Conservation (phyloP, 192 early-diverging fungal species). For the Coemansia biformis region DNA sequence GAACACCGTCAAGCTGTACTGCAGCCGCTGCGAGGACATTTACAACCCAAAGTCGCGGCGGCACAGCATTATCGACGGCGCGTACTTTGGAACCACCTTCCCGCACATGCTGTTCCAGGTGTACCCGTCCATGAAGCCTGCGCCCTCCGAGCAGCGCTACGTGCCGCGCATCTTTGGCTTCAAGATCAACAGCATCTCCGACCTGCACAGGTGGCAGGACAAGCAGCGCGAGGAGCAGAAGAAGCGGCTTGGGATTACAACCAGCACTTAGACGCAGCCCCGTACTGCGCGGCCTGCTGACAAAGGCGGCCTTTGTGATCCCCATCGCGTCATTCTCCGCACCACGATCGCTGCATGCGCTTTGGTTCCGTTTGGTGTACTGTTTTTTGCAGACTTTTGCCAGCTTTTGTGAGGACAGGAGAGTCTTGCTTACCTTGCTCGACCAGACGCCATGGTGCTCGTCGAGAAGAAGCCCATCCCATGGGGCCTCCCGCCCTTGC, state of each 20-base stretch:
- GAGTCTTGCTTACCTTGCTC: conserved; percentile 1
- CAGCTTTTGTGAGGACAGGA: no score
- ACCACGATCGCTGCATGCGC: no score
- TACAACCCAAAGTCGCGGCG: conserved; percentile 87
- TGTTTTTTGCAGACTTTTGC: no score
- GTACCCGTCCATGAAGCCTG: conserved; percentile 75
- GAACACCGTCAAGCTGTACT: conserved; percentile 91
- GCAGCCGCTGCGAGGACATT: conserved; percentile 92
- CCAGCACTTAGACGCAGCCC: neutral
- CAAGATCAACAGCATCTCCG: conserved; percentile 80
- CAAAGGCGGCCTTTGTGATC: no score
- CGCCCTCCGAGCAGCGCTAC: conserved; percentile 66
- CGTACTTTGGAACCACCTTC: conserved; percentile 94
- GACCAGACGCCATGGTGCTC: conserved; percentile 36
- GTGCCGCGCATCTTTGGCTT: conserved; percentile 99
- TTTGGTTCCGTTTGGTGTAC: no score
- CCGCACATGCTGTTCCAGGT: conserved; percentile 95
- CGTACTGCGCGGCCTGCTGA: no score
- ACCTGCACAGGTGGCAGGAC: conserved; percentile 90
- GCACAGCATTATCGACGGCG: conserved; percentile 86
- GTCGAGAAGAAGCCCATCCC: conserved; percentile 47
- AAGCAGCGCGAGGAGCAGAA: conserved; percentile 68
- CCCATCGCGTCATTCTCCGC: no score
- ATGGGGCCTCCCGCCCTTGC: conserved; percentile 47
- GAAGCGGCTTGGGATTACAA: conserved; percentile 31